Base-by-base conservation (phyloP, 495 filamentous ascomycete genomes). In the Penicillium coprophilum region DNA sequence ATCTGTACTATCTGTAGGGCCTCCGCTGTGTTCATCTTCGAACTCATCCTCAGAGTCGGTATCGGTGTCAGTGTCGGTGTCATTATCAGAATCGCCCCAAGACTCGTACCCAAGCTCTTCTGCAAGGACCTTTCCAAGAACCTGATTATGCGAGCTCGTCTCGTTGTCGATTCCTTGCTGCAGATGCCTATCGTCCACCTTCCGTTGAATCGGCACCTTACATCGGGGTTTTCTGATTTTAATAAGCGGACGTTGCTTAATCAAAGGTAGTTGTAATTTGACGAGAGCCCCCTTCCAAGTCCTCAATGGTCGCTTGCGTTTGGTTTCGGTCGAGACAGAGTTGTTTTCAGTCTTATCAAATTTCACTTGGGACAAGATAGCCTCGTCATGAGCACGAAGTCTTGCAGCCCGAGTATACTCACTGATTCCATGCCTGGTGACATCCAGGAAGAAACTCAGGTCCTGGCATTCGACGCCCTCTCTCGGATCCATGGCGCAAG, bases 401-500 rank as follows among this genome's bases (percentile, higher is more conserved):
- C 34, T 39, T 5, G 12, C n/a, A 38, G 15, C 15, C 21, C 49
- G 49, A 8, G 23, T 19, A 3, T 19, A 4, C 7, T 51, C 32
- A 20, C 15, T 40, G 1, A 51, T 40, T 8, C 49, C 49, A 30
- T 27, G 49, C 13, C 34, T 38, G 21, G 49, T 51, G 13, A 51
- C 12, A 30, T 51, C 49, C 9, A 40, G 10, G 6, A 30, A 51
- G 12, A 51, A 51, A 10, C n/a, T 15, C 15, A 51, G 21, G 9
- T 51, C 49, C 23, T 17, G 9, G 6, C 34, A 38, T 40, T 51
- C 49, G 17, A 51, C 23, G 21, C 49, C 34, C 15, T 28, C 13
- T 1, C 31, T 38, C 8, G 45, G 28, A 23, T 53, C 50, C 50
- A 46, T 40, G 20, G 38, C 41, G 10, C 55, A 60, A 19, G 17